Conservation (phyloP, 2,329 filamentous ascomycete genomes). For the Seiridium unicorne region DNA sequence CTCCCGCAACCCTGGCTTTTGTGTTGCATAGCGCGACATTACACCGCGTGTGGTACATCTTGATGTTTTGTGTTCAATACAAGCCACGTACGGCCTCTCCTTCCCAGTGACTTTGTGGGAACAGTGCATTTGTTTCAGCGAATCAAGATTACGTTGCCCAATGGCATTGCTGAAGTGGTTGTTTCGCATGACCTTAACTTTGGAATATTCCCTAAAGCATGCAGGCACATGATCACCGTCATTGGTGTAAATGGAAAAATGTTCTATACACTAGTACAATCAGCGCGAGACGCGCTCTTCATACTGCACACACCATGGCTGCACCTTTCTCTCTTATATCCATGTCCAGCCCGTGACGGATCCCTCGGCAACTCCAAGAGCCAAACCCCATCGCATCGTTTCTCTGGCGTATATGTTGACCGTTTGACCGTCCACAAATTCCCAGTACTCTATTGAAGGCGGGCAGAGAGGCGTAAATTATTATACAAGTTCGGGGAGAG, state of each 20-base stretch:
- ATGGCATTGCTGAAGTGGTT: too few species aligned
- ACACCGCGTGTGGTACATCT: too few species aligned
- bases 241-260: slow-evolving; percentile 13
- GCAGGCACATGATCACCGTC: neutral
- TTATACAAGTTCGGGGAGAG: slow-evolving; percentile 18
- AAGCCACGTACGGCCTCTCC: too few species aligned
- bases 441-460: neutral
- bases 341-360: neutral
- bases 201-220: too few species aligned
- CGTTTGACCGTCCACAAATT: neutral
- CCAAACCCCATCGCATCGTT: slow-evolving; percentile 1
- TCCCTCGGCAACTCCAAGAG: neutral
- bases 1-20: neutral
- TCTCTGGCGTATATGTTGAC: neutral
- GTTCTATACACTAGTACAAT: slow-evolving; percentile 32
- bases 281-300: slow-evolving; percentile 10
- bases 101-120: too few species aligned
- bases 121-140: too few species aligned
- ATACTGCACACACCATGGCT: slow-evolving; percentile 9
- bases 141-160: too few species aligned
- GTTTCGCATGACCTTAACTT: too few species aligned
- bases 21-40: neutral
- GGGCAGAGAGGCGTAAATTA: slow-evolving; percentile 15
- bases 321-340: neutral
- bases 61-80: too few species aligned